Evolutionary conservation across 805 yeast species (phyloP).

Genomic region (Candida quercuum): DNA sequence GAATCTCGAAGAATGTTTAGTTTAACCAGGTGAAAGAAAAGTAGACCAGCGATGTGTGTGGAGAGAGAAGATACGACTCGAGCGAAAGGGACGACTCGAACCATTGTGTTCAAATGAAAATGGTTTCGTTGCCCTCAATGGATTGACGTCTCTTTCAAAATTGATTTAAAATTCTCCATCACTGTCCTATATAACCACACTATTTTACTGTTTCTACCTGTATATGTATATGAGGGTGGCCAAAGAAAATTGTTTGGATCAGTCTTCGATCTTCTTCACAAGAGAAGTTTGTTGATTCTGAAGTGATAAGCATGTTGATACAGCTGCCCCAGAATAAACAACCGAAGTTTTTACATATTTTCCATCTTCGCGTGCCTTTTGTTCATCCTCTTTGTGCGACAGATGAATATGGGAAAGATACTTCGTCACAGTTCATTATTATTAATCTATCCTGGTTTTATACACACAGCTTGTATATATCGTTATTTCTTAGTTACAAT

Average conservation of each 20-base stretch:
- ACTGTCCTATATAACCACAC: too few species aligned
- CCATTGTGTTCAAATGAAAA: background rate
- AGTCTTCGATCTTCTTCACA: constrained; percentile 1
- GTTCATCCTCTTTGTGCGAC: constrained; percentile 25
- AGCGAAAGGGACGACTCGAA: too few species aligned
- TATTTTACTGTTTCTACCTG: background rate
- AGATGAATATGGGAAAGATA: constrained; percentile 80
- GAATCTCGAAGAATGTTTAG: too few species aligned
- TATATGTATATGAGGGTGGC: background rate
- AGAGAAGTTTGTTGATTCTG: constrained; percentile 21
- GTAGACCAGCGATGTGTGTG: too few species aligned
- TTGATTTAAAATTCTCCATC: too few species aligned
- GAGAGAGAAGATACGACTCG: too few species aligned
- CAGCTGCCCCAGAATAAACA: constrained; percentile 53
- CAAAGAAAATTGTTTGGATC: constrained; percentile 7
- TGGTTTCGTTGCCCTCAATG: background rate
- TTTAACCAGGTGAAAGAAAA: too few species aligned
- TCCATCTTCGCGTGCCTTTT: constrained; percentile 50
- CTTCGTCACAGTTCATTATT: constrained; percentile 51
- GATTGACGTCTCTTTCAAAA: background rate
- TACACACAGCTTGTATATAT: too few species aligned
- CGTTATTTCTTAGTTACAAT: constrained; percentile 26
- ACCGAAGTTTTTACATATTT: constrained; percentile 74
- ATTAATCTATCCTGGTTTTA: too few species aligned
- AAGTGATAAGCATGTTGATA: constrained; percentile 34